phyloP scores from a whole-genome alignment of 805 yeast species.

The Hanseniaspora valbyensis region DNA sequence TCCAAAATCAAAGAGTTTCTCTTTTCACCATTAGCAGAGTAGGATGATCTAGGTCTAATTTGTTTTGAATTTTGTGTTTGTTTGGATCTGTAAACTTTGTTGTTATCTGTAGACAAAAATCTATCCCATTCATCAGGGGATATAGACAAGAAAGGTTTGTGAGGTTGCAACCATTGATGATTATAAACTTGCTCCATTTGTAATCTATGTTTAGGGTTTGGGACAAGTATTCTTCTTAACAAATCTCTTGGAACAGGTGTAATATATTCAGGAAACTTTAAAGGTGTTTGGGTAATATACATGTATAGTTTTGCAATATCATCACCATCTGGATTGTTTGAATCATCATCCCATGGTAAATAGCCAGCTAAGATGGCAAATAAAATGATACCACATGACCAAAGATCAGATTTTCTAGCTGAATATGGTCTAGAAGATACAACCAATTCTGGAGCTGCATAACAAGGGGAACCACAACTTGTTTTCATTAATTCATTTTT shows the following conservation, averaged over 20 bases:
- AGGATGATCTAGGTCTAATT: slow-evolving; percentile 27
- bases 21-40: slow-evolving; percentile 34
- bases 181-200: slow-evolving; percentile 55
- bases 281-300: slow-evolving; percentile 80
- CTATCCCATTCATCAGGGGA: slow-evolving; percentile 86
- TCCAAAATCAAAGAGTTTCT: slow-evolving; percentile 30
- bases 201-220: slow-evolving; percentile 73
- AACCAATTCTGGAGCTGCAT: slow-evolving; percentile 96
- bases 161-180: slow-evolving; percentile 84
- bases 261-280: slow-evolving; percentile 91
- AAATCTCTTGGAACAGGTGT: slow-evolving; percentile 85
- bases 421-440: slow-evolving; percentile 77
- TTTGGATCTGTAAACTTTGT: slow-evolving; percentile 27
- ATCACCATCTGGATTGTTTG: slow-evolving; percentile 90
- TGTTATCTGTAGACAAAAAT: slow-evolving; percentile 25
- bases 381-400: slow-evolving; percentile 93
- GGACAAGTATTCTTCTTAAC: slow-evolving; percentile 67
- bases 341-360: slow-evolving; percentile 94
- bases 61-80: slow-evolving; percentile 18
- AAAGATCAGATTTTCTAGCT: slow-evolving; percentile 87
- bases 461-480: slow-evolving; percentile 94
- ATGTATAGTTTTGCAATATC: slow-evolving; percentile 83
- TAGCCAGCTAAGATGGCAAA: slow-evolving; percentile 97
- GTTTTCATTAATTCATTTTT: slow-evolving; percentile 79
- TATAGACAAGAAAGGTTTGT: slow-evolving; percentile 68